Conservation (phyloP, 768 basidiomycete genomes). For the Psilocybe sp. region DNA sequence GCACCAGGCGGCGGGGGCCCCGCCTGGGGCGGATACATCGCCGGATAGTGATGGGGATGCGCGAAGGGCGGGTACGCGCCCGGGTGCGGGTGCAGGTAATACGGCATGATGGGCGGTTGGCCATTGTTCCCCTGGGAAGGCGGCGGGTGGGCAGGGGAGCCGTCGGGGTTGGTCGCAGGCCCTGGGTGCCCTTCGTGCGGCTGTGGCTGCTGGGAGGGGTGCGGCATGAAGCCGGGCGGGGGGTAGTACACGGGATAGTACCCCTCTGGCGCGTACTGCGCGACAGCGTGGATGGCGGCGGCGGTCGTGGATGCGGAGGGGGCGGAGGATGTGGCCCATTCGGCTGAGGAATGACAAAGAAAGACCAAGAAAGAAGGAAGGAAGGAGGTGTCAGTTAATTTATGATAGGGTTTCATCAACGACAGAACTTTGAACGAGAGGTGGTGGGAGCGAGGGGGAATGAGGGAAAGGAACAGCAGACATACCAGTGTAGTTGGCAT, state of each 20-base stretch:
- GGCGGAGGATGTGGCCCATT: conserved; percentile 26
- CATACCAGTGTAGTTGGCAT: conserved; percentile 17
- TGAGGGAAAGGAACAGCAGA: neutral
- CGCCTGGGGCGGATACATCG: conserved; percentile 28
- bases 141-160: conserved; percentile 18
- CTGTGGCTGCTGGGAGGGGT: conserved; percentile 26
- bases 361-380: too few species aligned
- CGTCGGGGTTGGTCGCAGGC: conserved; percentile 25
- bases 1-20: conserved; percentile 14
- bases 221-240: conserved; percentile 30
- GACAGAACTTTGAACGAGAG: neutral
- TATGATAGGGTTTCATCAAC: conserved; percentile 5
- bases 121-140: conserved; percentile 21
- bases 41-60: conserved; percentile 31
- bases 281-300: conserved; percentile 30
- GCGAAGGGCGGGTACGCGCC: conserved; percentile 34
- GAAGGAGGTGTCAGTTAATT: neutral
- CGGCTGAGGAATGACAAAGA: conserved; percentile 18
- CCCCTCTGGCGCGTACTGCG: conserved; percentile 34
- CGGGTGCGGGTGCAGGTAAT: conserved; percentile 37
- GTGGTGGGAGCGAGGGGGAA: neutral
- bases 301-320: conserved; percentile 22
- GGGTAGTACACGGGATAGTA: conserved; percentile 41
- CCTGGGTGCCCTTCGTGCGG: conserved; percentile 30
- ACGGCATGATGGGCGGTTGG: conserved; percentile 33